phyloP scores from a whole-genome alignment of 257 asterid genomes.

The Penstemon newberryi region DNA sequence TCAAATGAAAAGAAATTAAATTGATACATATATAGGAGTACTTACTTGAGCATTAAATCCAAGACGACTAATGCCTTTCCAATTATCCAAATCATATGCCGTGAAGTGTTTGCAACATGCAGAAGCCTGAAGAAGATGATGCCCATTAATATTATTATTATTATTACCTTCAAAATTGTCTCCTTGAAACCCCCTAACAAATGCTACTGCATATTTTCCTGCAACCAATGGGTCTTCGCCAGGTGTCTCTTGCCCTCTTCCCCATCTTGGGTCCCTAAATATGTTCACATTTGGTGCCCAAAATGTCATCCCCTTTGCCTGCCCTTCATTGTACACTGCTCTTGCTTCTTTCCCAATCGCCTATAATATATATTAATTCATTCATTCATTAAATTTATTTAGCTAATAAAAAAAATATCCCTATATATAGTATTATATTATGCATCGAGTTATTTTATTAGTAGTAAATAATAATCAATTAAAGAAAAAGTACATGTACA shows the following conservation, averaged over 20 bases:
- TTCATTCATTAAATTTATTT: too few relatives aligned
- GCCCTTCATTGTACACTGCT: slow-evolving; percentile 73
- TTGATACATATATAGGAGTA: background rate
- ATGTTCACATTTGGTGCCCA: slow-evolving; percentile 88
- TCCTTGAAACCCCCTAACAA: slow-evolving; percentile 79
- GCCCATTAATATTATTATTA: slow-evolving; percentile 24
- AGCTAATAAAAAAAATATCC: too few relatives aligned
- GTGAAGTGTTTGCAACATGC: slow-evolving; percentile 92
- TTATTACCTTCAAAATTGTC: slow-evolving; percentile 50
- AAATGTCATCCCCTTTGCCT: slow-evolving; percentile 78
- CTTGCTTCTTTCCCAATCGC: slow-evolving; percentile 77
- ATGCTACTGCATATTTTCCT: slow-evolving; percentile 58
- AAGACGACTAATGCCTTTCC: slow-evolving; percentile 55
- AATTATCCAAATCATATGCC: slow-evolving; percentile 73
- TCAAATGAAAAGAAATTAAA: too few relatives aligned
- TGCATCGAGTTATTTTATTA: too few relatives aligned
- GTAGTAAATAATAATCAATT: too few relatives aligned
- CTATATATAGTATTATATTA: too few relatives aligned
- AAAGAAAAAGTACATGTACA: too few relatives aligned
- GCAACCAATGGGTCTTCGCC: slow-evolving; percentile 78
- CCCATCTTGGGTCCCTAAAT: slow-evolving; percentile 92
- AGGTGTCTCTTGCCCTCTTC: slow-evolving; percentile 88
- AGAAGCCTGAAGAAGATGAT: slow-evolving; percentile 54
- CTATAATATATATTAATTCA: slow-evolving; percentile 21
- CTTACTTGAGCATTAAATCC: slow-evolving; percentile 59